Conservation (phyloP, 2,329 filamentous ascomycete species). For the Colletotrichum orchidophilum region DNA sequence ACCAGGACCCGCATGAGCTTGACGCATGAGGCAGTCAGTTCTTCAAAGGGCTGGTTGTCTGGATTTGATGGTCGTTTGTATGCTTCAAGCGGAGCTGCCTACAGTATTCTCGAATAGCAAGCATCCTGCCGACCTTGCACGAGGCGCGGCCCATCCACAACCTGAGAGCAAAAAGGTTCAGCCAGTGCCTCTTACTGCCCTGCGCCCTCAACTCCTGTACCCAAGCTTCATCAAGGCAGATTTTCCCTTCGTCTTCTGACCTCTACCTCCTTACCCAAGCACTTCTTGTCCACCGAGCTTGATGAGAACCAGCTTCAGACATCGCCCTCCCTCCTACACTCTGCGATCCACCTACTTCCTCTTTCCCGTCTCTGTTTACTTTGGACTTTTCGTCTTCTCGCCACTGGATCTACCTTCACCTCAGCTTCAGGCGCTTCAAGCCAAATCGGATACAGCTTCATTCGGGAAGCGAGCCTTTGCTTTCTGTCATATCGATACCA, state of each 20-base stretch:
- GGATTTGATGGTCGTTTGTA: background rate
- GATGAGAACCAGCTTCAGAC: background rate
- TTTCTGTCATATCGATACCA: background rate
- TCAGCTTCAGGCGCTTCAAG: background rate
- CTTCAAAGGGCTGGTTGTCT: background rate
- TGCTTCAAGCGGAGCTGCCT: background rate
- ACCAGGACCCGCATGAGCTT: background rate
- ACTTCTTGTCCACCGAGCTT: background rate
- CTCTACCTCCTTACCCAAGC: background rate
- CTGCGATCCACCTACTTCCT: background rate
- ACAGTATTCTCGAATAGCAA: background rate
- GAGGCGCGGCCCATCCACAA: background rate
- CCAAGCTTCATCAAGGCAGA: constrained; percentile 14
- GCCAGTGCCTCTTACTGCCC: background rate
- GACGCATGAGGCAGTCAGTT: background rate
- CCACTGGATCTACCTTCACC: background rate
- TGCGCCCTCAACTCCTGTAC: background rate
- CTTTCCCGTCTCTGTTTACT: background rate
- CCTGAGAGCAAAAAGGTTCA: background rate
- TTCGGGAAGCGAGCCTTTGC: background rate
- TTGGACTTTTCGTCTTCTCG: background rate
- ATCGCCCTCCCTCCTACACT: background rate
- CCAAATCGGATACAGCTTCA: background rate
- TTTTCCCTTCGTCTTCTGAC: background rate
- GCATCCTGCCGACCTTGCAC: background rate